Evolutionary conservation across 257 asterid species (phyloP).

Genomic region (Linderniella brevidens): DNA sequence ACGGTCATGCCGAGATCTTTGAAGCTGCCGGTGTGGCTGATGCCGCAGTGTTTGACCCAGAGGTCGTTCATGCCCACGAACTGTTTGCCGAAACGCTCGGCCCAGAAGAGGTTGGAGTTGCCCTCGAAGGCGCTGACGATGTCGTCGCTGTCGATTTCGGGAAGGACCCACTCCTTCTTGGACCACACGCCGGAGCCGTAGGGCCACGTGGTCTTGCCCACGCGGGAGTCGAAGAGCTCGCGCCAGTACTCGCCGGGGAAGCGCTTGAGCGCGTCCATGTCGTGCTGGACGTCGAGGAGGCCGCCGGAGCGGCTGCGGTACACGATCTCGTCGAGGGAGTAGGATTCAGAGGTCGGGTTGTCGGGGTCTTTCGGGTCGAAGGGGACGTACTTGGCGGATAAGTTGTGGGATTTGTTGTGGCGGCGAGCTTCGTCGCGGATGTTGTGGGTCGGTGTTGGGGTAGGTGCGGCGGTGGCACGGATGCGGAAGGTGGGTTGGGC

Average conservation of each 20-base stretch:
- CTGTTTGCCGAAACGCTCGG: slow-evolving; percentile 82
- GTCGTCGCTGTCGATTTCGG: slow-evolving; percentile 60
- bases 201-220: slow-evolving; percentile 84
- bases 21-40: slow-evolving; percentile 67
- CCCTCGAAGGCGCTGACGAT: slow-evolving; percentile 68
- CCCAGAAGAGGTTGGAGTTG: slow-evolving; percentile 70
- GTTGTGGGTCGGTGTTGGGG: slow-evolving; percentile 57
- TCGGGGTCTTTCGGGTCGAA: slow-evolving; percentile 38
- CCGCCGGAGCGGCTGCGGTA: slow-evolving; percentile 87
- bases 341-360: slow-evolving; percentile 36
- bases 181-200: slow-evolving; percentile 91
- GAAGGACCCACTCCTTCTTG: slow-evolving; percentile 71
- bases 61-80: slow-evolving; percentile 66
- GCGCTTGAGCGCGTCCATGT: slow-evolving; percentile 53
- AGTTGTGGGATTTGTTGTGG: slow-evolving; percentile 33
- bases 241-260: slow-evolving; percentile 72
- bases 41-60: slow-evolving; percentile 84
- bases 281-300: slow-evolving; percentile 71
- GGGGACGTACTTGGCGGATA: slow-evolving; percentile 66
- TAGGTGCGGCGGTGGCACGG: too few species aligned
- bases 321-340: slow-evolving; percentile 70
- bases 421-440: slow-evolving; percentile 87
- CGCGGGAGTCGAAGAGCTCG: slow-evolving; percentile 53
- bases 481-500: too few species aligned
- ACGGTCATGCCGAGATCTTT: slow-evolving; percentile 83